These are phyloP conservation scores for Taxillus chinensis DNA, from an alignment of 164 flowering plant genomes.

Conservation along the genomic window DNA sequence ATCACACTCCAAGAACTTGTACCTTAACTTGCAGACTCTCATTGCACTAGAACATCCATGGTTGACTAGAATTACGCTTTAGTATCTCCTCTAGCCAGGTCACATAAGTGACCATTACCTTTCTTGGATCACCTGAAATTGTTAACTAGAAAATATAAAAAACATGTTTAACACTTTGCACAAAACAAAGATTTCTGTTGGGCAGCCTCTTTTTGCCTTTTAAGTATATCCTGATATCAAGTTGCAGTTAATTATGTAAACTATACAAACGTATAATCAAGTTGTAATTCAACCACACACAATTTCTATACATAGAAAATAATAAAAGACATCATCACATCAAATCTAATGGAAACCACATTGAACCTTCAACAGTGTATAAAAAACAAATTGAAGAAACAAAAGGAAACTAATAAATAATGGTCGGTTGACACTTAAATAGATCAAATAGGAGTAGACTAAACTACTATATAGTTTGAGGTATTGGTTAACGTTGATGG, in stretches of 20 bases:
- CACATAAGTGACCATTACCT: slow-evolving; percentile 60
- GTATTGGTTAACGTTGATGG: too few species aligned
- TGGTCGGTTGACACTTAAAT: too few species aligned
- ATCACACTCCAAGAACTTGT: slow-evolving; percentile 46
- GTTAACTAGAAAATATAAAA: slow-evolving; percentile 31
- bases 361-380: too few species aligned
- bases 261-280: slow-evolving; percentile 6
- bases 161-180: neutral
- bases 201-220: slow-evolving; percentile 58
- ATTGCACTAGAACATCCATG: slow-evolving; percentile 11
- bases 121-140: slow-evolving; percentile 39
- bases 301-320: neutral
- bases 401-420: too few species aligned
- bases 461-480: too few species aligned
- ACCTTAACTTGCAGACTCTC: slow-evolving; percentile 30
- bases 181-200: slow-evolving; percentile 20
- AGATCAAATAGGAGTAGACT: too few species aligned
- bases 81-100: slow-evolving; percentile 91
- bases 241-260: slow-evolving; percentile 46
- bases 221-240: slow-evolving; percentile 36
- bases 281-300: neutral
- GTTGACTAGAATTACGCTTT: slow-evolving; percentile 15
- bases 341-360: too few species aligned
- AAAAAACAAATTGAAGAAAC: too few species aligned
- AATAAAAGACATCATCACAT: neutral